phyloP scores from a whole-genome alignment of 352 stramenopile species.

The Globisporangium emineosum region DNA sequence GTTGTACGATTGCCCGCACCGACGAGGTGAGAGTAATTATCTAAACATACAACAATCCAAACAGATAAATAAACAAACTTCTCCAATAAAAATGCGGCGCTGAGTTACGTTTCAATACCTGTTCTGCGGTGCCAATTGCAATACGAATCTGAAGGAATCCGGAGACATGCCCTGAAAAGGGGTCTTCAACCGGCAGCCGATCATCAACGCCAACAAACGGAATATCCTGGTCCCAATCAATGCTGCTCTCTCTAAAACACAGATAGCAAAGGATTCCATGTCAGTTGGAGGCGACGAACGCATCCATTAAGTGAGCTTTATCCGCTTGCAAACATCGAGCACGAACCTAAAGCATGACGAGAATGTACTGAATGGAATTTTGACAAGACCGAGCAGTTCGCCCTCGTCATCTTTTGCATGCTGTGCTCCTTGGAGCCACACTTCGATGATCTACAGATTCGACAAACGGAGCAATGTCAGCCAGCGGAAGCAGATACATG shows the following conservation, averaged over 20 bases:
- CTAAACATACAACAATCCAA: conserved; percentile 8
- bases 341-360: conserved; percentile 25
- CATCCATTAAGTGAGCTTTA: background rate
- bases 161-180: conserved; percentile 30
- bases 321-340: background rate
- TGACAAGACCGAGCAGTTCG: conserved; percentile 34
- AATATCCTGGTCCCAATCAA: conserved; percentile 11
- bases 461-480: background rate
- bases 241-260: conserved; percentile 1
- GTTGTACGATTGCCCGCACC: conserved; percentile 22
- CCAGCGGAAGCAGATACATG: background rate
- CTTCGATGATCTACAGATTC: conserved; percentile 37
- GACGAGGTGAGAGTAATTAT: conserved; percentile 31
- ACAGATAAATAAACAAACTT: background rate
- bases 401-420: conserved; percentile 7
- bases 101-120: conserved; percentile 23
- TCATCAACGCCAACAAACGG: conserved; percentile 34
- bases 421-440: conserved; percentile 26
- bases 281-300: background rate
- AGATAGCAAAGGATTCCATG: background rate
- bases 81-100: background rate
- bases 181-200: conserved; percentile 38
- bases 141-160: conserved; percentile 34
- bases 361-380: conserved; percentile 27
- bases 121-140: conserved; percentile 49